These are phyloP conservation scores for Ballota nigra DNA, from an alignment of 257 asterid species.

Conservation along the genomic window DNA sequence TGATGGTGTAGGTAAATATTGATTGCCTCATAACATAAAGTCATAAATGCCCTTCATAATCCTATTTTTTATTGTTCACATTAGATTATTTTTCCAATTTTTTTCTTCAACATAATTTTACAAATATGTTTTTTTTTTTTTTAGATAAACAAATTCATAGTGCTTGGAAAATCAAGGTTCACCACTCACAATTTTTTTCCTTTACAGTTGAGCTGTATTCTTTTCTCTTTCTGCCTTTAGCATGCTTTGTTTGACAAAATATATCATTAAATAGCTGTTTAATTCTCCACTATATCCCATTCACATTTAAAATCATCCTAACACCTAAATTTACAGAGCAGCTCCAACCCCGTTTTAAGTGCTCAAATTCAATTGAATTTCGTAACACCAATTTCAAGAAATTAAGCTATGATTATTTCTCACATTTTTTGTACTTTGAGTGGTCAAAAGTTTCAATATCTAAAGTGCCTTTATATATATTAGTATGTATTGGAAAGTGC, in stretches of 20 bases:
- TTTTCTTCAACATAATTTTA: neutral
- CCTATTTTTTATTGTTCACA: neutral
- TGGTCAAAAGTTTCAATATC: slow-evolving; percentile 50
- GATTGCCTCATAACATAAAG: neutral
- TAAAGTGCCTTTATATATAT: slow-evolving; percentile 31
- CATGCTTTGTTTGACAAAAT: slow-evolving; percentile 21
- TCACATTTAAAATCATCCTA: neutral
- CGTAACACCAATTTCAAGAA: slow-evolving; percentile 38
- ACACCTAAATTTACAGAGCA: neutral
- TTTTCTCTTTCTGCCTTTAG: neutral
- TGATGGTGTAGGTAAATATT: no score
- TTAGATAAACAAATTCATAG: neutral
- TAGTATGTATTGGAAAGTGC: slow-evolving; percentile 25
- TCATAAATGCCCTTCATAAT: neutral
- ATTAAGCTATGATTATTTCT: slow-evolving; percentile 26
- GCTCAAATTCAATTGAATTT: slow-evolving; percentile 1
- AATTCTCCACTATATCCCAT: slow-evolving; percentile 22
- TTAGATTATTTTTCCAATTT: no score
- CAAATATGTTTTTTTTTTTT: neutral
- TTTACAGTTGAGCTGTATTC: neutral
- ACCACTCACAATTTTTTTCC: neutral
- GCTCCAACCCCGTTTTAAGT: neutral
- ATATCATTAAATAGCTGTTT: slow-evolving; percentile 9
- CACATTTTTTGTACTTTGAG: slow-evolving; percentile 34
- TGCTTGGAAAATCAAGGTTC: neutral